These are phyloP conservation scores for Phytophthora capsici DNA, from an alignment of 352 stramenopile genomes.

Conservation along the genomic window DNA sequence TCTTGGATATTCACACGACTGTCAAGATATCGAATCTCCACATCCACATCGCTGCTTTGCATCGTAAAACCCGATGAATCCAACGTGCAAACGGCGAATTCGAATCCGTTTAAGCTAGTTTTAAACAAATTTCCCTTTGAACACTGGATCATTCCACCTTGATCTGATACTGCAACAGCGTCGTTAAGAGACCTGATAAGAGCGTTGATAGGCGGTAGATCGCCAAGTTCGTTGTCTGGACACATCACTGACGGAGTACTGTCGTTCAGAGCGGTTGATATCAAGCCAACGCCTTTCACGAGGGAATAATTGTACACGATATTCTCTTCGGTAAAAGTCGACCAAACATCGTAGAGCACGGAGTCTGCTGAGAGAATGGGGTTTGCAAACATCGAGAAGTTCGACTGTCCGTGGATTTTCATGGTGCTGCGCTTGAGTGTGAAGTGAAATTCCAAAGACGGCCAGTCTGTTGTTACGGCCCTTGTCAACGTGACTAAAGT, in stretches of 20 bases:
- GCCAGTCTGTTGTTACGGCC: constrained; percentile 12
- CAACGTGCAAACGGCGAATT: constrained; percentile 7
- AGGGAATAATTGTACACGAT: constrained; percentile 7
- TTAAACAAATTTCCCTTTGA: constrained; percentile 6
- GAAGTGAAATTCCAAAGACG: constrained; percentile 36
- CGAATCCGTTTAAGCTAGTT: constrained; percentile 6
- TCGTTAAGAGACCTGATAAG: constrained; percentile 5
- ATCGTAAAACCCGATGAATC: constrained; percentile 5
- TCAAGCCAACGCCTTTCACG: not conserved
- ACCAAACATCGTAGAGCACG: constrained; percentile 13
- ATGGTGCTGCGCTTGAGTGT: constrained; percentile 40
- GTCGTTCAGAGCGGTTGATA: not conserved
- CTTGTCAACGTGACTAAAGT: not conserved
- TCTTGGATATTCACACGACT: not conserved
- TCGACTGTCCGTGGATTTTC: constrained; percentile 32
- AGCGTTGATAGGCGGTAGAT: constrained; percentile 16
- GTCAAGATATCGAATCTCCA: constrained; percentile 3
- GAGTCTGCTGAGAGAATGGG: not conserved
- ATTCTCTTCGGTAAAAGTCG: constrained; percentile 4
- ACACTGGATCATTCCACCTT: not conserved
- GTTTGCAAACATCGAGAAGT: constrained; percentile 14
- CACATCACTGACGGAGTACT: not conserved
- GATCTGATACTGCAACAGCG: not conserved
- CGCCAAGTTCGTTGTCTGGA: not conserved
- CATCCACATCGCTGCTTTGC: constrained; percentile 12